Percentiles rank a stretch among this genome's conserved stretches.
Evolutionary conservation across 257 asterid genomes (phyloP).

Genomic region (Nicotiana noctiflora): DNA sequence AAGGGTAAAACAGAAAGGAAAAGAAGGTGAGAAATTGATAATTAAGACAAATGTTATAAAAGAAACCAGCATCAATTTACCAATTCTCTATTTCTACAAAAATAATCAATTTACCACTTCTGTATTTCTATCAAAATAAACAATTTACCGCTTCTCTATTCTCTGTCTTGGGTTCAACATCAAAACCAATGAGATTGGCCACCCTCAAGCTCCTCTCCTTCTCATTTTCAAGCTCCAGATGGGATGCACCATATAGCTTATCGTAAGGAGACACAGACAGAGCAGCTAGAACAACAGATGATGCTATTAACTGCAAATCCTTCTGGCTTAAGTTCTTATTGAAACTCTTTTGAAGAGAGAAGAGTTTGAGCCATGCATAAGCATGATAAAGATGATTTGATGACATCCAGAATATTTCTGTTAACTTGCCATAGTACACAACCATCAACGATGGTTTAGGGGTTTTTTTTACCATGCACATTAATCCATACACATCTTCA

Average conservation of each 20-base stretch:
- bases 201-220: conserved; percentile 23
- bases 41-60: neutral
- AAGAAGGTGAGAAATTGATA: neutral
- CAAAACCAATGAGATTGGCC: conserved; percentile 32
- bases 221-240: conserved; percentile 30
- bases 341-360: conserved; percentile 35
- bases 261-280: conserved; percentile 32
- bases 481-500: conserved; percentile 36
- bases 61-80: neutral
- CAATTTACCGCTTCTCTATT: conserved; percentile 26
- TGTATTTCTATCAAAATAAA: neutral
- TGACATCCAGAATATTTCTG: conserved; percentile 36
- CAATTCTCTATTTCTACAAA: neutral
- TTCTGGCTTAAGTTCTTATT: conserved; percentile 33
- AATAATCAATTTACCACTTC: conserved; percentile 18
- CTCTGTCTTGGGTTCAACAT: conserved; percentile 29
- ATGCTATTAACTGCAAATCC: conserved; percentile 38
- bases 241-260: conserved; percentile 17
- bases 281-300: conserved; percentile 41
- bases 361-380: conserved; percentile 41
- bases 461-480: conserved; percentile 32
- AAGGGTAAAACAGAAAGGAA: conserved; percentile 6
- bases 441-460: conserved; percentile 34
- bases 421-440: conserved; percentile 31
- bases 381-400: conserved; percentile 32